Conservation (phyloP, 192 early-diverging fungal genomes). For the Kappamyces sp. region DNA sequence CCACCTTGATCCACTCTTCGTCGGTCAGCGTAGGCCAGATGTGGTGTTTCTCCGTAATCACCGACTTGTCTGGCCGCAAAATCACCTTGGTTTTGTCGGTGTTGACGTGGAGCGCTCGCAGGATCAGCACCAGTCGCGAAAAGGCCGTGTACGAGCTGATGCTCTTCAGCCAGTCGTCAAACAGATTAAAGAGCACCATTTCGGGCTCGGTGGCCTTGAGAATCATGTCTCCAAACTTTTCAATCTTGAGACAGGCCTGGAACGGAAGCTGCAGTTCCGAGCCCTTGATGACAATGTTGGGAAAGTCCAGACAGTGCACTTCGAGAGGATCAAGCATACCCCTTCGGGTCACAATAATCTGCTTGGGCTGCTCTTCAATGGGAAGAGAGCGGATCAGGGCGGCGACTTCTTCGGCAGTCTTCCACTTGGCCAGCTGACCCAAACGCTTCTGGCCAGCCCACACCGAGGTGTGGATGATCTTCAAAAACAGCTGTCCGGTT, state of each 20-base stretch:
- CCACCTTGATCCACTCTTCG: conserved; percentile 96
- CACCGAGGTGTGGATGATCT: conserved; percentile 99
- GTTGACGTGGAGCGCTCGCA: conserved; percentile 96
- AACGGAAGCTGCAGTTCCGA: conserved; percentile 96
- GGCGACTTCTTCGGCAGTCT: conserved; percentile 99
- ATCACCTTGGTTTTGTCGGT: conserved; percentile 97
- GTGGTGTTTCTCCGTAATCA: conserved; percentile 91
- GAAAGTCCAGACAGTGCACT: conserved; percentile 93
- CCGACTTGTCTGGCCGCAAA: conserved; percentile 87
- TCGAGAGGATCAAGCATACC: conserved; percentile 99
- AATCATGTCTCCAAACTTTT: conserved; percentile 98
- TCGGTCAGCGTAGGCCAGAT: conserved; percentile 96
- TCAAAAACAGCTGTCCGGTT: conserved; percentile 96
- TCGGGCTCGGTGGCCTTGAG: conserved; percentile 97
- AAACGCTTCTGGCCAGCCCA: conserved; percentile 99
- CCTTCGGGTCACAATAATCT: conserved; percentile 98
- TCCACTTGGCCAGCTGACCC: conserved; percentile 99
- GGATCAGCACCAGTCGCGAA: conserved; percentile 90
- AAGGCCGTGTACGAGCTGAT: conserved; percentile 98
- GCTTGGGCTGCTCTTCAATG: conserved; percentile 99
- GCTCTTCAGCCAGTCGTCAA: conserved; percentile 95
- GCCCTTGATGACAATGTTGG: conserved; percentile 98
- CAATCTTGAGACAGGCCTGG: conserved; percentile 95
- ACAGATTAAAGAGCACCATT: conserved; percentile 75
- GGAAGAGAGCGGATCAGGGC: conserved; percentile 97